phyloP scores from a whole-genome alignment of 768 basidiomycete genomes.

The Phaeotremella skinneri region DNA sequence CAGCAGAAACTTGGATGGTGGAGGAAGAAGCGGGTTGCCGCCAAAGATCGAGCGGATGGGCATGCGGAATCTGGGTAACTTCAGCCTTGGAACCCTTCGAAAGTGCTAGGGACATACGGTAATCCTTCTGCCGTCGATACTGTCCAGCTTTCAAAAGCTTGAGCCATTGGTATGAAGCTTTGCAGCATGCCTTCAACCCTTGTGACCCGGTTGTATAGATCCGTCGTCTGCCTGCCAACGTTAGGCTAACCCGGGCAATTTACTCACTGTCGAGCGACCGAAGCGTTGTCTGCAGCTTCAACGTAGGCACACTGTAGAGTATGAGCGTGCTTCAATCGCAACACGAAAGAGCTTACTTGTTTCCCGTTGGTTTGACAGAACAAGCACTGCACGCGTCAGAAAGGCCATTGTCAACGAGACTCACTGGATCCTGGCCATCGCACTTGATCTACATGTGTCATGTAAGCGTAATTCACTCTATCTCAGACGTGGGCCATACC shows the following conservation, averaged over 20 bases:
- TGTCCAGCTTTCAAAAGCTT: constrained; percentile 1
- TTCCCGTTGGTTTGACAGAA: constrained; percentile 1
- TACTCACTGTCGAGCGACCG: not conserved
- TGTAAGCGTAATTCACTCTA: not conserved
- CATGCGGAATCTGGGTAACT: not conserved
- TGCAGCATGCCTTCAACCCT: constrained; percentile 1
- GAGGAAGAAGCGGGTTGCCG: not conserved
- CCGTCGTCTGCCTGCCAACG: not conserved
- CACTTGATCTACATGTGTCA: not conserved
- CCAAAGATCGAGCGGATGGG: not conserved
- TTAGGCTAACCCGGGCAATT: not conserved
- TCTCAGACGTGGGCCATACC: not conserved
- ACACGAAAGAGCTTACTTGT: too few relatives aligned
- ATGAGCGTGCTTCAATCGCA: too few relatives aligned
- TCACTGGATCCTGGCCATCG: not conserved
- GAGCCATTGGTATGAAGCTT: not conserved
- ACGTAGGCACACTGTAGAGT: too few relatives aligned
- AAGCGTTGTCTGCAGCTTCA: not conserved
- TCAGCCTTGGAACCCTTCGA: not conserved
- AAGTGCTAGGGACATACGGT: not conserved
- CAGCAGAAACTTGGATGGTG: constrained; percentile 1
- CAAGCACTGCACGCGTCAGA: not conserved
- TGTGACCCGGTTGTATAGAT: not conserved
- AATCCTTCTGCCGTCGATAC: not conserved
- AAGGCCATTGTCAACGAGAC: not conserved